Base-by-base conservation (phyloP, 2,329 filamentous ascomycete species). In the Alternaria brassicae region DNA sequence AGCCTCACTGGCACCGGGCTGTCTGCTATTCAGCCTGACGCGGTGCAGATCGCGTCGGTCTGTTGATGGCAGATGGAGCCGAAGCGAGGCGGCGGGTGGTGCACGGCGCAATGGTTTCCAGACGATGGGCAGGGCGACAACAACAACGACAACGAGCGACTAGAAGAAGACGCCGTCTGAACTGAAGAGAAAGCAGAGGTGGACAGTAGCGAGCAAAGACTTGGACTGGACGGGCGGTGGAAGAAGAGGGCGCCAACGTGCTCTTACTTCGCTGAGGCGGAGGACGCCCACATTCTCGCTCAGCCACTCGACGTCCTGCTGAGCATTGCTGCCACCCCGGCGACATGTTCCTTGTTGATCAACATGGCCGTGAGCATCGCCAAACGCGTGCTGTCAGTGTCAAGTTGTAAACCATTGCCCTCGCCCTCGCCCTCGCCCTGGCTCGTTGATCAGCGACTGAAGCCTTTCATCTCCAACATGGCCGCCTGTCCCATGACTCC, bases 21-120 rank as follows among this genome's bases (percentile, higher is more conserved):
- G 13, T 41, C 45, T 51, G 44, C 54, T 58, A 67, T 62, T 67
- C 68, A 70, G 68, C 66, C 69, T 68, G 63, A 53, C 65, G 60
- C 56, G 59, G 19, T 56, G 62, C 67, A 65, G 60, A 66, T 68
- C 61, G 64, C 62, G 63, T 67, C 58, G 62, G 53, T 60, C 61
- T 55, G 54, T 60, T 15, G 34, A 56, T 42, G 39, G 45, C 53
- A 41, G 57, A 53, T 60, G 53, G 42, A 53, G 57, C 62, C 62
- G 57, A 54, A 60, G 60, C 62, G 57, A 54, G 34, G 34, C 34
- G 55, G 60, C 56, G 23, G 57, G 53, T 37, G 53, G 60, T 52
- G 61, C 53, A 57, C 51, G 50, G 34, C 36, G 40, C 56, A 57
- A 49, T 34, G 45, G 54, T 61, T 48, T 49, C 32, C 25, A 39